Conservation (phyloP, 2,329 filamentous ascomycete genomes). For the Venturia aucupariae region DNA sequence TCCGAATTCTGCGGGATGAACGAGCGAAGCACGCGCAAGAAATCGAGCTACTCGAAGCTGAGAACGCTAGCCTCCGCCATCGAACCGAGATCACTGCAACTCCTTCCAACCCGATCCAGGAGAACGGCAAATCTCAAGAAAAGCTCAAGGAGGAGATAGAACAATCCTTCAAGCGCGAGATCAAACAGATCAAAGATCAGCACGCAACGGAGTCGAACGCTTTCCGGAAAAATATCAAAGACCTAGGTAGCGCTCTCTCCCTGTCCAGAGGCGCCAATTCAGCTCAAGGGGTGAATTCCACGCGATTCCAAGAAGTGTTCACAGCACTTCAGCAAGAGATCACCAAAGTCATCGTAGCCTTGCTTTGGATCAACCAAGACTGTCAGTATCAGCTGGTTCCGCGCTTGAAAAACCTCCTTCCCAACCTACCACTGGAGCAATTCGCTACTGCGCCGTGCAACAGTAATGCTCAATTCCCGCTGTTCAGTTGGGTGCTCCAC, state of each 20-base stretch:
- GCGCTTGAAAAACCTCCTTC: not conserved
- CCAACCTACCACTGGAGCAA: not conserved
- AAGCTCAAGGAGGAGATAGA: not conserved
- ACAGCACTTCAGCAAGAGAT: not conserved
- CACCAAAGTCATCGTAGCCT: not conserved
- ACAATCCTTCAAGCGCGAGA: not conserved
- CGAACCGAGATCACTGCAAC: not conserved
- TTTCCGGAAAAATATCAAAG: not conserved
- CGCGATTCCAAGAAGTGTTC: not conserved
- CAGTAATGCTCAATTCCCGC: not conserved
- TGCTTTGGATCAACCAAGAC: not conserved
- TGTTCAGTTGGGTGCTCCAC: not conserved
- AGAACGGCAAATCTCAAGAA: not conserved
- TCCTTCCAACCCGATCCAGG: not conserved
- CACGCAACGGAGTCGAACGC: not conserved
- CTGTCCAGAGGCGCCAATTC: not conserved
- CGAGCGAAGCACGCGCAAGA: not conserved
- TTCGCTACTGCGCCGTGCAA: not conserved
- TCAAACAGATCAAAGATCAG: not conserved
- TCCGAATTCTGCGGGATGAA: not conserved
- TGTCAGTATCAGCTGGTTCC: not conserved
- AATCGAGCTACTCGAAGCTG: not conserved
- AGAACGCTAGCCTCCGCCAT: not conserved
- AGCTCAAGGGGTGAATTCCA: not conserved
- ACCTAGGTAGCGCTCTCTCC: not conserved